A percentile compares a stretch with the other conserved stretches of the same genome.
Evolutionary conservation across 1,284 basidiomycete genomes (phyloP).

Genomic region (Megacollybia platyphylla): DNA sequence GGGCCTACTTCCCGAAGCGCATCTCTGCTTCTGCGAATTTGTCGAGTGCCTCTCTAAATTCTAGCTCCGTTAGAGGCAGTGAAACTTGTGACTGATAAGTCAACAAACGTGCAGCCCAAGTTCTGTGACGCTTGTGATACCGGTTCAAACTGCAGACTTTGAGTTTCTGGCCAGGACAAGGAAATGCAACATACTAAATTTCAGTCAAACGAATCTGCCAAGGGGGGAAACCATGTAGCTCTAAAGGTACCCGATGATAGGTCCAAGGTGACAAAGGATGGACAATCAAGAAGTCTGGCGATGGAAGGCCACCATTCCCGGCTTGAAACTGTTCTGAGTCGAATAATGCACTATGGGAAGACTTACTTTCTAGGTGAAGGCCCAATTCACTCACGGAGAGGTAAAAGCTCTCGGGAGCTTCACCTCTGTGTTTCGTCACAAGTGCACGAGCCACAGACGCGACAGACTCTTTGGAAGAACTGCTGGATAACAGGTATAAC

Average conservation of each 20-base stretch:
- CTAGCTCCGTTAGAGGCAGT: conserved; percentile 30
- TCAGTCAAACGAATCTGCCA: conserved; percentile 71
- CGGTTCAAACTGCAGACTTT: conserved; percentile 12
- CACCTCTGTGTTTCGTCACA: conserved; percentile 11
- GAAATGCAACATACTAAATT: conserved; percentile 42
- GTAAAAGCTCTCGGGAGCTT: conserved; percentile 12
- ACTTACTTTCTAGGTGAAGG: conserved; percentile 42
- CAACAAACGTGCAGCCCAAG: conserved; percentile 9
- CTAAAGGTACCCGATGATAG: conserved; percentile 30
- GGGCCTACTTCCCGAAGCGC: conserved; percentile 52
- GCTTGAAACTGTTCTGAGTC: conserved; percentile 2
- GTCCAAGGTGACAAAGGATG: conserved; percentile 34
- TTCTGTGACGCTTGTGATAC: conserved; percentile 7
- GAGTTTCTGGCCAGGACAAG: conserved; percentile 10
- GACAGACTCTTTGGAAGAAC: conserved; percentile 37
- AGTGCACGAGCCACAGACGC: conserved; percentile 28
- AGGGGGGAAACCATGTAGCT: conserved; percentile 64
- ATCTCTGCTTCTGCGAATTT: conserved; percentile 59
- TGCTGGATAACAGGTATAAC: conserved; percentile 31
- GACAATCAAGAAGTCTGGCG: conserved; percentile 68
- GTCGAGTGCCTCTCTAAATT: conserved; percentile 56
- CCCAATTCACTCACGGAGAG: conserved; percentile 35
- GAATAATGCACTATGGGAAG: conserved; percentile 1
- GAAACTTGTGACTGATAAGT: conserved; percentile 4
- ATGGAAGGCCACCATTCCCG: conserved; percentile 36